These are phyloP conservation scores for Suillus hirtellus DNA, from an alignment of 768 basidiomycete genomes.

Conservation along the genomic window DNA sequence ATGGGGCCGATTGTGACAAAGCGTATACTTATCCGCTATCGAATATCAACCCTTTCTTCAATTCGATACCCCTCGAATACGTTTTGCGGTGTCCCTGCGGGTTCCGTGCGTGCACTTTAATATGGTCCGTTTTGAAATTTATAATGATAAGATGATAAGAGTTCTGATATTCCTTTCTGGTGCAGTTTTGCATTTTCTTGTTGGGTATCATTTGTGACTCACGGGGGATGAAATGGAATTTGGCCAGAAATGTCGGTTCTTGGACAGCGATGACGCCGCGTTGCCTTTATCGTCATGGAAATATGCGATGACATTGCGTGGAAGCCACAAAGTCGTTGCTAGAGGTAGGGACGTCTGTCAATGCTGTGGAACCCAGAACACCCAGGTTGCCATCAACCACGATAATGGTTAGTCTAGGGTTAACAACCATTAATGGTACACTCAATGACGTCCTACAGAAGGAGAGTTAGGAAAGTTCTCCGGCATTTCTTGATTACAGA, in stretches of 20 bases:
- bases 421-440: neutral
- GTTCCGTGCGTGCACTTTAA: neutral
- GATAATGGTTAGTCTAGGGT: constrained; percentile 4
- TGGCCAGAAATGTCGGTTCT: neutral
- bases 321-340: neutral
- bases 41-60: neutral
- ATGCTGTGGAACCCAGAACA: neutral
- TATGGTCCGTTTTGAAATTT: neutral
- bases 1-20: neutral
- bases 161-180: neutral
- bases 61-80: neutral
- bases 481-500: no score
- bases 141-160: neutral
- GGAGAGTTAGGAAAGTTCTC: neutral
- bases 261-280: neutral
- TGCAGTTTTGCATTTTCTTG: neutral
- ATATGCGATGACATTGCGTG: neutral
- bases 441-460: neutral
- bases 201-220: neutral
- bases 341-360: neutral
- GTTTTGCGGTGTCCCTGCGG: neutral
- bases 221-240: neutral
- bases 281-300: neutral
- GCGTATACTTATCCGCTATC: neutral
- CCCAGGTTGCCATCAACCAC: neutral